Evolutionary conservation across 306 rosid genomes (phyloP).

Genomic region (Quercus rubra): DNA sequence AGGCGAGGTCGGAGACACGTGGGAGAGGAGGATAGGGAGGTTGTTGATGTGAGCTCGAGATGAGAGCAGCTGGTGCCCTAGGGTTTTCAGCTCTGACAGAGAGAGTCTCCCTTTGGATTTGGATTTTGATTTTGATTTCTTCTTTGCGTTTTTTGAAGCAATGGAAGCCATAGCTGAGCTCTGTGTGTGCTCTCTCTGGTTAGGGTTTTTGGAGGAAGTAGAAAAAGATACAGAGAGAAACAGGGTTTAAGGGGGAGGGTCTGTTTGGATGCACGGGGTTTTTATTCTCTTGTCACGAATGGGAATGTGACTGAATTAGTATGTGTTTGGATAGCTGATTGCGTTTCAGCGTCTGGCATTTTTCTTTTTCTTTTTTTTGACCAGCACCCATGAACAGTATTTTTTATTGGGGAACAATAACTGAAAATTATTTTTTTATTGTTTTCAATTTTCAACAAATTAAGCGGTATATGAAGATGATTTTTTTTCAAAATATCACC

Average conservation of each 20-base stretch:
- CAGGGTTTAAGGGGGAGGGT: conserved; percentile 1
- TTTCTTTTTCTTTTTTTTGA: too few relatives aligned
- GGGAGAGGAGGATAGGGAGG: conserved; percentile 71
- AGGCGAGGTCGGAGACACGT: conserved; percentile 64
- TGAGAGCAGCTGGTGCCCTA: conserved; percentile 73
- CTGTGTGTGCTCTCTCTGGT: too few relatives aligned
- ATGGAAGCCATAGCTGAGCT: conserved; percentile 34
- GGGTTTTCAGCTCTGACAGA: conserved; percentile 63
- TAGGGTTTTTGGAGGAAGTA: neutral
- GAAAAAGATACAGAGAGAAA: neutral
- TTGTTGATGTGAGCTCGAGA: conserved; percentile 74
- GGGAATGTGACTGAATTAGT: neutral
- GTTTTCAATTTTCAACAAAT: too few relatives aligned
- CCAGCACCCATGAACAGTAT: too few relatives aligned
- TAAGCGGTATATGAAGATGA: too few relatives aligned
- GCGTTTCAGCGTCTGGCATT: too few relatives aligned
- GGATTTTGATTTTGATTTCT: neutral
- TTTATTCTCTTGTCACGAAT: neutral
- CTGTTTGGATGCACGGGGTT: neutral
- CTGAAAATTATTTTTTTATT: too few relatives aligned
- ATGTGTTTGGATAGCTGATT: too few relatives aligned
- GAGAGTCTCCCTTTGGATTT: conserved; percentile 37
- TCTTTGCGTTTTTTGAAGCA: conserved; percentile 30
- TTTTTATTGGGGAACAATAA: too few relatives aligned
- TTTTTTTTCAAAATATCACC: too few relatives aligned